Evolutionary conservation across 2,329 filamentous ascomycete genomes (phyloP), one percentile per base, ranked within the genome.

Genomic region (Gaeumannomyces tritici): DNA sequence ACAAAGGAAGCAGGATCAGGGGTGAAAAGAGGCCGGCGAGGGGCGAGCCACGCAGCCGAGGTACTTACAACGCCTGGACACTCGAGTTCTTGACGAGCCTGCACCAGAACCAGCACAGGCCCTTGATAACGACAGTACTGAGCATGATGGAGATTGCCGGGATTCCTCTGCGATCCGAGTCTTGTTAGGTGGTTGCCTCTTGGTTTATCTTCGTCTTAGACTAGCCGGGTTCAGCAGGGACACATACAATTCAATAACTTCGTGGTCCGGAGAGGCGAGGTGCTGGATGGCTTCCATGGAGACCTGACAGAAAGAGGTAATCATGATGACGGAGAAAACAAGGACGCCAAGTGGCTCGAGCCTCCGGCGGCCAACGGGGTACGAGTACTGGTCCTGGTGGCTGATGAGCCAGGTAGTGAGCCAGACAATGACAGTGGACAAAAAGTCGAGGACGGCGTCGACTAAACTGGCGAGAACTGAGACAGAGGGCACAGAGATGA

Each of bases 261-360:
- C 78, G 67, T 85, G 89, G 63, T 91, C 81, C 3, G 79, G 72
- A 15, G 79, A 77, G 9, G 80, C 78, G 9, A 95, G 79, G 2
- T 85, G 84, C 66, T 86, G 80, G 33, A 89, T 74, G 69, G 88
- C 90, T 74, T 91, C 79, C 15, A 93, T 78, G 51, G 82, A 85
- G 55, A 95, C 90, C 74, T 95, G 90, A 66, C 86, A 84, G 75
- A 95, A 93, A 0, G 88, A 90, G 0, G 89, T 92, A 65, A 93
- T 89, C 89, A 95, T 95, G 70, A 93, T 90, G 64, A 93, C 83
- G 21, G 88, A 89, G 75, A 93, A 95, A 62, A 93, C 86, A 6
- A 95, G 78, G 2, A 95, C 88, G 31, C 90, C 90, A 7, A 95
- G 82, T 1, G 90, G 90, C 70, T 93, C 90, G 57, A 95, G 79